Conservation (phyloP, 106 monocot genomes). For the Amphibolis antarctica region DNA sequence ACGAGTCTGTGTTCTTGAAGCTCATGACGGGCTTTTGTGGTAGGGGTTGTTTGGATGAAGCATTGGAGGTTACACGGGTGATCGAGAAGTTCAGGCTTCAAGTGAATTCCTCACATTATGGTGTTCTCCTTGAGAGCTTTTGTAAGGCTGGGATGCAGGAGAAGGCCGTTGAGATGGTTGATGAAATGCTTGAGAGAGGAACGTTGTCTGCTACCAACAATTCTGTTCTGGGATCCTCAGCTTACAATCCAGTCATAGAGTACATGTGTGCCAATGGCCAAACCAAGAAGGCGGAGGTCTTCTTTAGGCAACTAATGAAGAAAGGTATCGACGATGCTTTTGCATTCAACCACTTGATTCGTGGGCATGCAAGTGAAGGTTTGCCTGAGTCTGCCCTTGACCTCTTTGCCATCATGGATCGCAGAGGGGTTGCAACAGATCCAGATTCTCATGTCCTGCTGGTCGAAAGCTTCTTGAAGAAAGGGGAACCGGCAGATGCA, state of each 20-base stretch:
- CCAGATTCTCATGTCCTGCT: conserved; percentile 43
- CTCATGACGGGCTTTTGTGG: conserved; percentile 47
- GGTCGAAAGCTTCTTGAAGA: conserved; percentile 71
- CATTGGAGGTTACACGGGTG: conserved; percentile 37
- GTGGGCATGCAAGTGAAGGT: conserved; percentile 67
- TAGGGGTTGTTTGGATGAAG: conserved; percentile 47
- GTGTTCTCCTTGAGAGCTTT: conserved; percentile 54
- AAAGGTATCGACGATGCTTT: conserved; percentile 68
- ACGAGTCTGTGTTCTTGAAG: conserved; percentile 53
- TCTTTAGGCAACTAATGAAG: conserved; percentile 96
- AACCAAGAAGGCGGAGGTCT: conserved; percentile 60
- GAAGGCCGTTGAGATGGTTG: conserved; percentile 39
- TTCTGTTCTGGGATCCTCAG: conserved; percentile 28
- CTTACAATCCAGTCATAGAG: conserved; percentile 75
- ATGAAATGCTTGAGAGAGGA: conserved; percentile 61
- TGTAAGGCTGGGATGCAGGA: conserved; percentile 41
- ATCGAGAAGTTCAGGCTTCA: conserved; percentile 36
- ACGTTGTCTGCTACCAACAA: conserved; percentile 29
- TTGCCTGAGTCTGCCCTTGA: conserved; percentile 53
- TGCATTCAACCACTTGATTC: conserved; percentile 70
- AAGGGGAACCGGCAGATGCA: conserved; percentile 72
- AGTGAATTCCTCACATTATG: conserved; percentile 40
- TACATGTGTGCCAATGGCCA: conserved; percentile 42
- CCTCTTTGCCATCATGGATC: conserved; percentile 64
- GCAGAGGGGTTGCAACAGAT: conserved; percentile 45